Base-by-base conservation (phyloP, 352 stramenopile species). In the Phytophthora crassamura region DNA sequence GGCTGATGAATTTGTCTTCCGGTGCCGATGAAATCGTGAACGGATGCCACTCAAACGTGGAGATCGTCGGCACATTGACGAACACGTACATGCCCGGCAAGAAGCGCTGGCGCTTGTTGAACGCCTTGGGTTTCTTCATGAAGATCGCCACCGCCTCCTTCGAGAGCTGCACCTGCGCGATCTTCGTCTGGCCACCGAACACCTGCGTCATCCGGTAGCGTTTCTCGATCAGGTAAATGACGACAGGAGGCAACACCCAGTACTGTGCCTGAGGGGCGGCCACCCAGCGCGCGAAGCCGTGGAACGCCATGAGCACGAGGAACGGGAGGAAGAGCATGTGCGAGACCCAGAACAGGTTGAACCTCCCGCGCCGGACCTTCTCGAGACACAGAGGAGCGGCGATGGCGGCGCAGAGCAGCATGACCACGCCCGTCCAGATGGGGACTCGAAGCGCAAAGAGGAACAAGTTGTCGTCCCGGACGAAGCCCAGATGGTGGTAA, bases 1-100 rank as follows among this genome's bases (percentile, higher is more conserved):
- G 59, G 45, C 78, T 88, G 12, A 92, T 43, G 40, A 82, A 84
- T 7, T 76, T 63, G 57, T 96, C 85, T 49, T 88, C 68, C 0
- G 89, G 89, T 0, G 86, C 87, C 4, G 83, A 94, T n/a, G 87
- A 94, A 53, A 97, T 84, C 32, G 85, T 96, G 66, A 97, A 97
- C 32, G 90, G 89, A 75, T 97, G 90, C 89, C 89, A 96, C 72
- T 97, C 80, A 32, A 82, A 81, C 39, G 77, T 64, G 7, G 86
- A 93, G 61, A 97, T 79, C 15, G 75, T 46, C 1, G 89, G 88
- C 12, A 97, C 73, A 46, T 96, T 91, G 15, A 97, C 43, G 55
- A 88, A 96, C 32, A 90, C 77, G 64, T 97, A 97, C 84, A 92
- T 90, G 4, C 84, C 82, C 4, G 84, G 79, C 38, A 80, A 58